Evolutionary conservation across 2,329 filamentous ascomycete genomes (phyloP), one percentile per base, ranked within the genome.

Genomic region (Huntiella savannae): DNA sequence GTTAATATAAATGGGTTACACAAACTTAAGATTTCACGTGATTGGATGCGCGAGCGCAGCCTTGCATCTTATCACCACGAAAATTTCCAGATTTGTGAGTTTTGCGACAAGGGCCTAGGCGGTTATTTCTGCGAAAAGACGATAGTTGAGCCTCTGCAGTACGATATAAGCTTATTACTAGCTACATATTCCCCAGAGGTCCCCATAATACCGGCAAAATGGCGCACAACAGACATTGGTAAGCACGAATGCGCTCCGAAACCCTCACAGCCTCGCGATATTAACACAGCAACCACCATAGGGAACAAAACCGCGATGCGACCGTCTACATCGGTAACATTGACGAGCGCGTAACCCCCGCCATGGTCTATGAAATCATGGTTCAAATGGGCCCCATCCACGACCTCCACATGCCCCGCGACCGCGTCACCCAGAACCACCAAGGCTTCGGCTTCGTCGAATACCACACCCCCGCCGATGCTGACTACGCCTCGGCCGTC

Each of bases 401-500:
- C 59, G 96, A 96, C 64, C 88, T 98, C 52, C 91, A 98, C 65
- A 78, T 98, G 59, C 91, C 91, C 47, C 94, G 95, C 69, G 91
- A 98, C 63, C 84, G 91, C 61, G 91, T 98, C 55, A 95, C 91
- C 40, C 86, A 95, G 59, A 81, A 79, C 48, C 91, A 98, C 62
- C 91, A 96, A 64, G 91, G 91, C 55, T 98, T 95, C 69, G 91
- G 91, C 56, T 98, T 98, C 64, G 91, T 98, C 63, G 91, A 98
- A 64, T 98, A 95, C 63, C 88, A 86, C 58, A 87, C 82, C 54
- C 86, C 94, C 60, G 79, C 86, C 57, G 91, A 95, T 62, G 91
- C 91, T 56, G 91, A 96, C 60, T 98, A 98, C 66, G 88, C 91
- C 16, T 82, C 86, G 55, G 81, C 88, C 59, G 84, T 95, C 54